Percentiles rank a stretch among this genome's conserved stretches.
Conservation (phyloP, 1,139 yeast genomes). For the Suhomyces maxii region DNA sequence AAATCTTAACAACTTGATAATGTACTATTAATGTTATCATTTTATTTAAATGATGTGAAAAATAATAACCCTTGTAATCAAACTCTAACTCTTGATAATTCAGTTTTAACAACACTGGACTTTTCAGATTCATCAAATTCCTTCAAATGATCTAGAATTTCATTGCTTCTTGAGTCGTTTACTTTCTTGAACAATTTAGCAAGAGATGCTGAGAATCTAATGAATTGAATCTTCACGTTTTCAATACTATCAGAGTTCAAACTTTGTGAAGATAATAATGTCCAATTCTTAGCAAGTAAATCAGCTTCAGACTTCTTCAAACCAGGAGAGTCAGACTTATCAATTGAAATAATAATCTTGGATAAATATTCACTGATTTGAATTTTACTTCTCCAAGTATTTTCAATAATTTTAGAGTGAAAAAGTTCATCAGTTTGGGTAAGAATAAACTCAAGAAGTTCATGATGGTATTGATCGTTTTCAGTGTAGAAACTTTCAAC, state of each 20-base stretch:
- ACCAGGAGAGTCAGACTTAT: not conserved
- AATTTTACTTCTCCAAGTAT: conserved; percentile 62
- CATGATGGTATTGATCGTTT: conserved; percentile 16
- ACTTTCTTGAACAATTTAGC: conserved; percentile 16
- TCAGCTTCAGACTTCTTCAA: conserved; percentile 12
- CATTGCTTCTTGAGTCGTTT: conserved; percentile 14
- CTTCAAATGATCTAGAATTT: conserved; percentile 26
- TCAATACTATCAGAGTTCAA: conserved; percentile 54
- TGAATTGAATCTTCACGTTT: conserved; percentile 55
- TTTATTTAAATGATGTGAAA: too few relatives aligned
- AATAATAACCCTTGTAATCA: not conserved
- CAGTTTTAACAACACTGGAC: conserved; percentile 35
- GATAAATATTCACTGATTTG: conserved; percentile 39
- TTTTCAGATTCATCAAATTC: conserved; percentile 19
- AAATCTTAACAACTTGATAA: not conserved
- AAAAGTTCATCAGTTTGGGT: conserved; percentile 23
- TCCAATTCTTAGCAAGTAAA: conserved; percentile 25
- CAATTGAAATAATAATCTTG: conserved; percentile 4
- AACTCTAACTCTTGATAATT: conserved; percentile 17
- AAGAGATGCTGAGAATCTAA: conserved; percentile 30
- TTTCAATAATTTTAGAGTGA: conserved; percentile 32
- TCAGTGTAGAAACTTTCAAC: conserved; percentile 29
- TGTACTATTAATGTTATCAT: not conserved
- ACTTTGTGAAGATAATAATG: conserved; percentile 28
- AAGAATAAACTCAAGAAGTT: conserved; percentile 28